phyloP scores from a whole-genome alignment of 2,329 filamentous ascomycete species.

The Pseudogymnoascus sp. region DNA sequence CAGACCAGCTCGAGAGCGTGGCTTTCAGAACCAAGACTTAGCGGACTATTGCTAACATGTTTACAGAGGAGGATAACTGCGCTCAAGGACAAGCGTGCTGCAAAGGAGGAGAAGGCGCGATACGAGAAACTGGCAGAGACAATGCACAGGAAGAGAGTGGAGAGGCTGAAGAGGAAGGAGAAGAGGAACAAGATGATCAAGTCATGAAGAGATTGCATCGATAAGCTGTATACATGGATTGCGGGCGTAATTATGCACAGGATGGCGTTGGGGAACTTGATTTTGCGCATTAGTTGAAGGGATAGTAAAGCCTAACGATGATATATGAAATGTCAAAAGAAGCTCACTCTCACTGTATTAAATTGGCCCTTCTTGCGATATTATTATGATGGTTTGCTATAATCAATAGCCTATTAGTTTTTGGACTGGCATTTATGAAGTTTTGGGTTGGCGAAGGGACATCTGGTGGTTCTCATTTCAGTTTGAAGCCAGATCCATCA shows the following conservation, averaged over 20 bases:
- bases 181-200: slow-evolving; percentile 85
- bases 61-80: slow-evolving; percentile 62
- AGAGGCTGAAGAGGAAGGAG: slow-evolving; percentile 87
- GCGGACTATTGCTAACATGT: slow-evolving; percentile 8
- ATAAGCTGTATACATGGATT: slow-evolving; percentile 8
- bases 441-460: not conserved
- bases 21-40: not conserved
- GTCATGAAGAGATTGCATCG: slow-evolving; percentile 37
- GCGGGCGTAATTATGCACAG: slow-evolving; percentile 12
- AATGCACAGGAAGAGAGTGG: slow-evolving; percentile 94
- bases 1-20: not conserved
- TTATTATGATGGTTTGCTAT: not conserved
- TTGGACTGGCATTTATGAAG: not conserved
- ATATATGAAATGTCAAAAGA: slow-evolving; percentile 2
- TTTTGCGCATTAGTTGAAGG: not conserved
- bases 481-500: not conserved
- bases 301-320: not conserved
- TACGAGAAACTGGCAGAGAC: slow-evolving; percentile 93
- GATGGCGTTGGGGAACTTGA: slow-evolving; percentile 14
- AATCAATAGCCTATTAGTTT: not conserved
- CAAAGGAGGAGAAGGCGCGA: slow-evolving; percentile 86
- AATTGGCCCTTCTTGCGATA: not conserved
- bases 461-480: not conserved
- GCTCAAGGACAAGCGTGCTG: slow-evolving; percentile 76
- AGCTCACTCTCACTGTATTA: not conserved